These are phyloP conservation scores for Scalesia atractyloides DNA, from an alignment of 129 eudicot species.

Conservation along the genomic window DNA sequence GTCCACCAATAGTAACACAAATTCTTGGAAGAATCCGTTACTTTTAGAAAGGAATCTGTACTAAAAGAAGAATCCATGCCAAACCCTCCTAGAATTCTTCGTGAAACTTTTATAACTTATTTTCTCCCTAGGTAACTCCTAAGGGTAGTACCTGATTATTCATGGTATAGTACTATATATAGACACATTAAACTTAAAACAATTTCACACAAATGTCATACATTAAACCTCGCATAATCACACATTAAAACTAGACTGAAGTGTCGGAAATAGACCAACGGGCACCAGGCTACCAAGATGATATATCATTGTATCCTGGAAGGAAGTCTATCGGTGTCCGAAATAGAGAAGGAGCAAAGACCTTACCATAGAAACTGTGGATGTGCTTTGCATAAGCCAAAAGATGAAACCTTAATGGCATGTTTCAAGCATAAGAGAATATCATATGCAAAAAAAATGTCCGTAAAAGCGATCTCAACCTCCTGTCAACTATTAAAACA, in stretches of 20 bases:
- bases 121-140: slow-evolving; percentile 17
- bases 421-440: slow-evolving; percentile 18
- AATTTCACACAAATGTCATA: slow-evolving; percentile 5
- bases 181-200: neutral
- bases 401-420: slow-evolving; percentile 11
- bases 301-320: slow-evolving; percentile 12
- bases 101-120: neutral
- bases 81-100: slow-evolving; percentile 1
- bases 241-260: neutral
- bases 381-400: slow-evolving; percentile 43
- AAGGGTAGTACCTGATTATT: neutral
- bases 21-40: slow-evolving; percentile 19
- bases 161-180: neutral
- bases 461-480: neutral
- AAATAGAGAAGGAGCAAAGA: slow-evolving; percentile 35
- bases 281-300: neutral
- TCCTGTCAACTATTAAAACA: neutral
- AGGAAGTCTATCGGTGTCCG: slow-evolving; percentile 35
- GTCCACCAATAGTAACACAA: neutral
- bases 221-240: neutral
- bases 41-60: neutral
- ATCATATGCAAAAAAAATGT: slow-evolving; percentile 12
- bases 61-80: slow-evolving; percentile 4
- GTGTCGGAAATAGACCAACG: neutral
- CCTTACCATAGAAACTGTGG: slow-evolving; percentile 48